Evolutionary conservation across 768 basidiomycete genomes (phyloP), one percentile per base, ranked within the genome.

Genomic region (Russula compacta): DNA sequence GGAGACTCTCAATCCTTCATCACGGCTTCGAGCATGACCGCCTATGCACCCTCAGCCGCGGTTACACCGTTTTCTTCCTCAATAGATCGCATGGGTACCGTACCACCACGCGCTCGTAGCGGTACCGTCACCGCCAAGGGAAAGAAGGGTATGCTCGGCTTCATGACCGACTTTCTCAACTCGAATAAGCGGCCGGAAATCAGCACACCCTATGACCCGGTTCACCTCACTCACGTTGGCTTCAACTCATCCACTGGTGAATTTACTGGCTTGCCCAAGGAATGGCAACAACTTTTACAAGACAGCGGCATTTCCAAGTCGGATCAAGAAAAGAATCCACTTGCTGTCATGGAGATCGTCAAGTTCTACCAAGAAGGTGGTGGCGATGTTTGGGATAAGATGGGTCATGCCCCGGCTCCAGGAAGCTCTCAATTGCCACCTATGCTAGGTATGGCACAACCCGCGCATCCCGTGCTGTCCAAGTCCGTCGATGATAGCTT

Each of bases 241-340:
- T 98, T 98, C 84, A 98, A 99, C 74, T 91, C 92, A 6, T 95
- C 92, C 59, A 98, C 95, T 0, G 97, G 97, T 60, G 95, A 99
- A 75, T 98, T 95, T 76, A 94, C 92, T 9, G 97, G 97, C 2
- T 79, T 99, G 36, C 97, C 97, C 3, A 95, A 95, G 73, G 95
- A 98, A 76, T 99, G 97, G 97, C 97, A 99, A 71, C 92, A 98
- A 72, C 80, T 98, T 6, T 75, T 99, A 51, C 92, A 92, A 73
- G 94, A 98, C 72, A 92, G 88, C 64, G 97, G 97, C 56, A 98
- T 98, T 70, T 94, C 92, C 42, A 84, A 89, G 68, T 80, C 77
- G 24, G 94, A 99, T 74, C 97, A 99, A 77, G 95, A 97, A 74
- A 93, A 91, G 78, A 95, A 98, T 69, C 97, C 97, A 0, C 88